Conservation (phyloP, 148 eudicot genomes). For the Talinum fruticosum region DNA sequence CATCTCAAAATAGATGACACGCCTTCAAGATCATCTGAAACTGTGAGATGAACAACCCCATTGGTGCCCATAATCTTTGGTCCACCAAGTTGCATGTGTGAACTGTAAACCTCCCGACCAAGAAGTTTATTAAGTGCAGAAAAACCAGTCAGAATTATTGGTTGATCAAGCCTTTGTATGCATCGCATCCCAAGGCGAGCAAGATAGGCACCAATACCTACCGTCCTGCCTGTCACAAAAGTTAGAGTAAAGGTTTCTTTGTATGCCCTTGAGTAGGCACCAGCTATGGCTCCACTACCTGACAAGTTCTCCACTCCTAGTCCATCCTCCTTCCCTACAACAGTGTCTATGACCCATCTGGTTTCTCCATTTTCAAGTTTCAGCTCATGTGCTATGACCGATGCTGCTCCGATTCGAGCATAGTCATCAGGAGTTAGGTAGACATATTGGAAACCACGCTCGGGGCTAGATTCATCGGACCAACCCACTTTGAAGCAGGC, state of each 20-base stretch:
- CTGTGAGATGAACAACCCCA: slow-evolving; percentile 91
- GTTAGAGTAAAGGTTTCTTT: slow-evolving; percentile 92
- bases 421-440: slow-evolving; percentile 88
- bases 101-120: slow-evolving; percentile 97
- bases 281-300: slow-evolving; percentile 99
- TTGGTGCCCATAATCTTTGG: slow-evolving; percentile 99
- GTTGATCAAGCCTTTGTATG: slow-evolving; percentile 97
- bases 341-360: slow-evolving; percentile 88
- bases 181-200: slow-evolving; percentile 99
- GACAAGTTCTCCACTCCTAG: slow-evolving; percentile 91
- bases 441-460: slow-evolving; percentile 81
- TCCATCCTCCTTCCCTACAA: slow-evolving; percentile 93
- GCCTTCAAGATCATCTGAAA: slow-evolving; percentile 92
- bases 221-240: slow-evolving; percentile 93
- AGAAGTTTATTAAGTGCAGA: slow-evolving; percentile 94
- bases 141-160: slow-evolving; percentile 90
- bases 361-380: slow-evolving; percentile 67
- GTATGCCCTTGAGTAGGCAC: slow-evolving; percentile 93
- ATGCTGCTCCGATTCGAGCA: slow-evolving; percentile 45
- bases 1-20: slow-evolving; percentile 79
- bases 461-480: slow-evolving; percentile 83
- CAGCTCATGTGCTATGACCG: slow-evolving; percentile 83
- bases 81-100: slow-evolving; percentile 99
- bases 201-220: slow-evolving; percentile 97
- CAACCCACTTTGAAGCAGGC: slow-evolving; percentile 97